These are phyloP conservation scores for Monilinia aucupariae DNA, from an alignment of 2,329 filamentous ascomycete species.

Conservation along the genomic window DNA sequence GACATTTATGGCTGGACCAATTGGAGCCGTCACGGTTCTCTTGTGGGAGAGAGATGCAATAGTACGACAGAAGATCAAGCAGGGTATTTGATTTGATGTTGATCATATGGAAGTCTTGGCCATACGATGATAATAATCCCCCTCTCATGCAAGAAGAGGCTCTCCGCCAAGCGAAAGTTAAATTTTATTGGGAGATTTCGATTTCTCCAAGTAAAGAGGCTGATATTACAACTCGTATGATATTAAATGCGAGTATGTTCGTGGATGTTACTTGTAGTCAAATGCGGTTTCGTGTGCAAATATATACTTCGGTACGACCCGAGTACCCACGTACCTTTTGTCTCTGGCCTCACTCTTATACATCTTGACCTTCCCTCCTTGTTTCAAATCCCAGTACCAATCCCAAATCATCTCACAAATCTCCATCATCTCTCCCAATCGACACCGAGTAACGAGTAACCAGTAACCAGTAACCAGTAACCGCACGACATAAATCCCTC, in stretches of 20 bases:
- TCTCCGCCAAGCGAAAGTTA: background rate
- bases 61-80: conserved; percentile 29
- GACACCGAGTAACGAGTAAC: background rate
- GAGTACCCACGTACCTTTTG: no score
- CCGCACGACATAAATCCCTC: background rate
- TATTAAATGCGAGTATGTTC: background rate
- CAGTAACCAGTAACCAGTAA: background rate
- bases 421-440: background rate
- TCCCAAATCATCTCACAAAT: background rate
- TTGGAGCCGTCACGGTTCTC: conserved; percentile 41
- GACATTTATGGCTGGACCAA: conserved; percentile 40
- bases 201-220: background rate
- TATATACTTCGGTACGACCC: no score
- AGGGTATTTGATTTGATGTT: conserved; percentile 22
- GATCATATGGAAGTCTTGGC: conserved; percentile 9
- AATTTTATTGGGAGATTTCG: background rate
- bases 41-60: conserved; percentile 47
- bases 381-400: background rate
- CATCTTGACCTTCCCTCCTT: background rate
- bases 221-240: background rate
- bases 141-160: background rate
- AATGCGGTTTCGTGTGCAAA: background rate
- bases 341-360: background rate
- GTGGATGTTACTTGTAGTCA: background rate
- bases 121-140: background rate